Evolutionary conservation across 176 grass and related monocot species (phyloP).

Genomic region (Phoenix dactylifera): DNA sequence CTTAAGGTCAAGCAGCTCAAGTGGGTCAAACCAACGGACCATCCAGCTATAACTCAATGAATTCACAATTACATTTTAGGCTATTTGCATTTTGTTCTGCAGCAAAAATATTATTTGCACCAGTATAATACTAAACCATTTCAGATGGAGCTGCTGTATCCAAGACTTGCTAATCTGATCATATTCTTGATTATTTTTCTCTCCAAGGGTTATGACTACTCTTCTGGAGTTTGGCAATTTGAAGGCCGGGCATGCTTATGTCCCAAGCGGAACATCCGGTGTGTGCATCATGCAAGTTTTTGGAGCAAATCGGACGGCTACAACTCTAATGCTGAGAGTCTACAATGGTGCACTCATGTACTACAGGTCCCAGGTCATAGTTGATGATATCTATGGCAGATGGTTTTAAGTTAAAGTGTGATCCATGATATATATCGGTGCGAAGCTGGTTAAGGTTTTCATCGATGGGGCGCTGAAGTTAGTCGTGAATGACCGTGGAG

Average conservation of each 20-base stretch:
- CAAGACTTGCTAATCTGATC: too few relatives aligned
- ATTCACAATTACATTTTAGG: too few relatives aligned
- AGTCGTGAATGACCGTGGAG: too few relatives aligned
- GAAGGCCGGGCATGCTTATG: conserved; percentile 35
- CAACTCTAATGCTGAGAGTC: conserved; percentile 49
- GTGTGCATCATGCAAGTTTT: conserved; percentile 48
- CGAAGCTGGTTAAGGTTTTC: background rate
- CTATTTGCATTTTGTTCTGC: too few relatives aligned
- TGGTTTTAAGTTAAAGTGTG: conserved; percentile 52
- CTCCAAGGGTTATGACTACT: conserved; percentile 28
- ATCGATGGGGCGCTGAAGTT: too few relatives aligned
- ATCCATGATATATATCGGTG: conserved; percentile 35
- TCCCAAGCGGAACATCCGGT: conserved; percentile 25
- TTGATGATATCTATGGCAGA: conserved; percentile 16
- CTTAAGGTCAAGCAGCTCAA: too few relatives aligned
- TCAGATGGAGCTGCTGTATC: too few relatives aligned
- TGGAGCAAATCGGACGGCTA: conserved; percentile 6
- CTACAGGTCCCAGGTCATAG: conserved; percentile 28
- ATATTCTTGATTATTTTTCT: background rate
- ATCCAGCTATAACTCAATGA: too few relatives aligned
- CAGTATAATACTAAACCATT: too few relatives aligned
- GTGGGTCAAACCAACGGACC: too few relatives aligned
- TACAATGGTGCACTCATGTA: conserved; percentile 28
- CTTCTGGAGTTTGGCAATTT: conserved; percentile 43
- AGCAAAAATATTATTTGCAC: too few relatives aligned